A percentile compares a stretch with the other conserved stretches of the same genome.
These are phyloP conservation scores for Cyphellophora europaea DNA, from an alignment of 2,329 filamentous ascomycete genomes.

Conservation along the genomic window DNA sequence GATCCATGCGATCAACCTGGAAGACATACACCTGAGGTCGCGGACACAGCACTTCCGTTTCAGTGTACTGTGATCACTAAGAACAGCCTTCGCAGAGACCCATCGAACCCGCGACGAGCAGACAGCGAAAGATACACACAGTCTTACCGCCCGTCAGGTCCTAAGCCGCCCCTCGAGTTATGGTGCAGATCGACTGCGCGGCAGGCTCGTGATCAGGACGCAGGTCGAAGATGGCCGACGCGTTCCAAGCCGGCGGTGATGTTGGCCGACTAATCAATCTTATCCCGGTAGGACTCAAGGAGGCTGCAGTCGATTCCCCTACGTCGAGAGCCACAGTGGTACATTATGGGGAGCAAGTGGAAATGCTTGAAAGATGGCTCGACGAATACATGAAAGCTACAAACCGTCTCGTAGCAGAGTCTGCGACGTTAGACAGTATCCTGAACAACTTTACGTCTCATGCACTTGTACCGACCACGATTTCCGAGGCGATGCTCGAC, in stretches of 20 bases:
- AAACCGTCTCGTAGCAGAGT: constrained; percentile 52
- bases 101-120: too few relatives aligned
- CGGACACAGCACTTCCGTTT: too few relatives aligned
- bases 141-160: background rate
- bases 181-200: too few relatives aligned
- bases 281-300: constrained; percentile 74
- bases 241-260: constrained; percentile 15
- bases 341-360: constrained; percentile 87
- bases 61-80: too few relatives aligned
- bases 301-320: constrained; percentile 92
- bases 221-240: constrained; percentile 3
- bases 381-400: constrained; percentile 58
- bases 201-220: too few relatives aligned
- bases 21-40: too few relatives aligned
- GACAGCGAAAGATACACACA: too few relatives aligned
- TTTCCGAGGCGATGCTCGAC: constrained; percentile 79
- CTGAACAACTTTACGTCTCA: constrained; percentile 69
- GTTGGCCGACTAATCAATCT: constrained; percentile 37
- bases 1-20: too few relatives aligned
- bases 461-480: constrained; percentile 61
- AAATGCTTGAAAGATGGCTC: constrained; percentile 86
- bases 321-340: constrained; percentile 81
- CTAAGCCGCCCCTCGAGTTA: background rate
- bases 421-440: constrained; percentile 66
- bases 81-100: too few relatives aligned